Evolutionary conservation across 495 filamentous ascomycete species (phyloP).

Genomic region (Pyrenula massariospora): DNA sequence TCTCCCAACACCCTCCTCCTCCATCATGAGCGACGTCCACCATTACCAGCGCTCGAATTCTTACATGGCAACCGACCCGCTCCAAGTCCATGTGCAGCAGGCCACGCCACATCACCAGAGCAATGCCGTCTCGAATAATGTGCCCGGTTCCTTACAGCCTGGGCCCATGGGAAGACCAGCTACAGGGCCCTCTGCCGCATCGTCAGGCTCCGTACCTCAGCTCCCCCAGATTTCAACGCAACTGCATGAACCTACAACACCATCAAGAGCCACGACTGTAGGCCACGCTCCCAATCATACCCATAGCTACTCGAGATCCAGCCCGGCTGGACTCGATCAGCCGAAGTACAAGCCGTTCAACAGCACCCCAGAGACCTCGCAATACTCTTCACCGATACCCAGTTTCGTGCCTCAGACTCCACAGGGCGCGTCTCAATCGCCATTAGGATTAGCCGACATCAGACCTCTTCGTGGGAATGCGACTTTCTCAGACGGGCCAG

Average conservation of each 20-base stretch:
- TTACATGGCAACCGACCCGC: constrained; percentile 34
- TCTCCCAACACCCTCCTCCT: constrained; percentile 49
- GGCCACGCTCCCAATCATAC: constrained; percentile 39
- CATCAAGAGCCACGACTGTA: constrained; percentile 52
- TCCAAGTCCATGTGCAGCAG: constrained; percentile 58
- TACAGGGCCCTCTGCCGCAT: constrained; percentile 48
- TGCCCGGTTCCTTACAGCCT: constrained; percentile 67
- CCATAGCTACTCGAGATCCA: constrained; percentile 70
- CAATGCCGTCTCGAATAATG: constrained; percentile 30
- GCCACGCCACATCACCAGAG: constrained; percentile 46
- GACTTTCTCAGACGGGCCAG: constrained; percentile 52
- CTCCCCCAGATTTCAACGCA: constrained; percentile 48
- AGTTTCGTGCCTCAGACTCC: constrained; percentile 54
- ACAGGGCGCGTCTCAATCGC: constrained; percentile 69
- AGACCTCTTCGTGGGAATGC: constrained; percentile 61
- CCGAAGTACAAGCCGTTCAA: constrained; percentile 62
- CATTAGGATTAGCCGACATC: constrained; percentile 84
- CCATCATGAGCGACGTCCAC: constrained; percentile 23
- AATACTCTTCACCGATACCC: constrained; percentile 58
- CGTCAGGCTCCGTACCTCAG: constrained; percentile 56
- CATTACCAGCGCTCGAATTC: constrained; percentile 40
- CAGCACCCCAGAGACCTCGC: constrained; percentile 51
- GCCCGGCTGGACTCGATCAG: constrained; percentile 65
- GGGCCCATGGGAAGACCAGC: constrained; percentile 49
- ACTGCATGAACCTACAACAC: constrained; percentile 48